Conservation (phyloP, 106 monocot genomes). For the Dendrobium chrysotoxum region DNA sequence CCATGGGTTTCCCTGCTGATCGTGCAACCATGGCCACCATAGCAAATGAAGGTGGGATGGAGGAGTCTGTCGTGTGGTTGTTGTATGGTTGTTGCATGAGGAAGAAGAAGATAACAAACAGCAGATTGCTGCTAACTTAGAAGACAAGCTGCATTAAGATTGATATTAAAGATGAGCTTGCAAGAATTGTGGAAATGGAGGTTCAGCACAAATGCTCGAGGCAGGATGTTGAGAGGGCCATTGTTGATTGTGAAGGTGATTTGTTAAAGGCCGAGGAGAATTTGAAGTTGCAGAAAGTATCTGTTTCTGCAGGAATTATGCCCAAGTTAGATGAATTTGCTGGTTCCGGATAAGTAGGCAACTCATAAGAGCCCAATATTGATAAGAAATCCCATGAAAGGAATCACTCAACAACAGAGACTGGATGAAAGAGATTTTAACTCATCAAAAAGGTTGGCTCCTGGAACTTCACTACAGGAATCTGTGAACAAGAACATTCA, state of each 20-base stretch:
- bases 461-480: not conserved
- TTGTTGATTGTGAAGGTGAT: constrained; percentile 78
- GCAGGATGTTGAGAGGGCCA: constrained; percentile 80
- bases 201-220: constrained; percentile 57
- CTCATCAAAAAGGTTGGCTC: not conserved
- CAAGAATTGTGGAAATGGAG: constrained; percentile 54
- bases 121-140: constrained; percentile 24
- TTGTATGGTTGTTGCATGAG: constrained; percentile 66
- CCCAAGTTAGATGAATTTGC: constrained; percentile 21
- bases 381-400: constrained; percentile 15
- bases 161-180: constrained; percentile 72
- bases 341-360: constrained; percentile 5
- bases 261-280: constrained; percentile 51
- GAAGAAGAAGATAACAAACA: constrained; percentile 36
- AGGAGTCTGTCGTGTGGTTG: too few relatives aligned
- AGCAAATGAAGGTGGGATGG: constrained; percentile 59
- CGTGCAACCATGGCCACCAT: constrained; percentile 82
- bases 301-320: not conserved
- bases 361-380: not conserved
- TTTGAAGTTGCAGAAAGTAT: constrained; percentile 58
- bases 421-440: constrained; percentile 53
- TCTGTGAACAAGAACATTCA: not conserved
- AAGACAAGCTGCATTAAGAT: constrained; percentile 44
- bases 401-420: constrained; percentile 24
- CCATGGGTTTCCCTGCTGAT: constrained; percentile 76